Conservation (phyloP, 768 basidiomycete genomes). For the Cyathus striatus region DNA sequence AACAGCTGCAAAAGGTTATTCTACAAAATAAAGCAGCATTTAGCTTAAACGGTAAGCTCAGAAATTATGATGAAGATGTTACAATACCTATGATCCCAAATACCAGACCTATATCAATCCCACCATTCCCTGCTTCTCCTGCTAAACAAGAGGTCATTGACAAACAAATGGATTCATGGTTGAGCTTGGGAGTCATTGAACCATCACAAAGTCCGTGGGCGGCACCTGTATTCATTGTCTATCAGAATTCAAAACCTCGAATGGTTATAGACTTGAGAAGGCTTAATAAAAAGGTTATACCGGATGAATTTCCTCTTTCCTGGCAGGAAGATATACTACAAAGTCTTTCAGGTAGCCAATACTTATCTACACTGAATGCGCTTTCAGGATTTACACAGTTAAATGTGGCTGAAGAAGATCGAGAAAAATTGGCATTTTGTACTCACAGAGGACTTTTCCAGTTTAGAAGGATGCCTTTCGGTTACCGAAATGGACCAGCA, state of each 20-base stretch:
- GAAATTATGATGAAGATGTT: constrained; percentile 16
- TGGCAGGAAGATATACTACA: not conserved
- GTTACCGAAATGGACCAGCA: constrained; percentile 28
- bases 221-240: too few relatives aligned
- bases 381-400: not conserved
- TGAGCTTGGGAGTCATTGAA: constrained; percentile 36
- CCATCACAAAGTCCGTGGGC: constrained; percentile 29
- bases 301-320: not conserved
- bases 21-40: constrained; percentile 15
- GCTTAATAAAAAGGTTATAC: not conserved
- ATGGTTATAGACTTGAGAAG: constrained; percentile 27
- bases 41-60: constrained; percentile 22
- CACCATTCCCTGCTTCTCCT: constrained; percentile 17
- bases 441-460: not conserved
- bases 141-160: too few relatives aligned
- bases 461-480: constrained; percentile 37
- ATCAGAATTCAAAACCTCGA: too few relatives aligned
- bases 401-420: not conserved
- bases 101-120: constrained; percentile 18
- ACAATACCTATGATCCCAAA: constrained; percentile 17
- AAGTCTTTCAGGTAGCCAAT: not conserved
- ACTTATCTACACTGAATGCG: not conserved
- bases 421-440: not conserved
- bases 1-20: constrained; percentile 9
- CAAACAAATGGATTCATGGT: too few relatives aligned